Base-by-base conservation (phyloP, 2,329 filamentous ascomycete species). In the Botrytis paeoniae region DNA sequence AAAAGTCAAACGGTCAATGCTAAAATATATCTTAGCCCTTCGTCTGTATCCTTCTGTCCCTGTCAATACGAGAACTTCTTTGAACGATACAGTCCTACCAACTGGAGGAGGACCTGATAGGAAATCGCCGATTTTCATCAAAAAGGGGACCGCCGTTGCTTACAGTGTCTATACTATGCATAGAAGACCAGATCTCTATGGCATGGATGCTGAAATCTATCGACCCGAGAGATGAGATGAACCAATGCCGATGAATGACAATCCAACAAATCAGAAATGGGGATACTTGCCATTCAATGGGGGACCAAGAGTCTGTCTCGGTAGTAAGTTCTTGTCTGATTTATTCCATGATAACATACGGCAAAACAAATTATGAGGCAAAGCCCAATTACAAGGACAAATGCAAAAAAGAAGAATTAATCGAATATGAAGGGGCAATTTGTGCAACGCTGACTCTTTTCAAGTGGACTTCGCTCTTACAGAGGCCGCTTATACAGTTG, bases 31-130 rank as follows among this genome's bases (percentile, higher is more conserved):
- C 29, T 18, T 29, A 73, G 71, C 57, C 25, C 54, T 48, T 14
- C 54, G 71, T 14, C 51, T 73, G 10, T 73, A 73, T 54, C 51
- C 71, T n/a, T 25, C 45, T 22, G 65, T 88, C 25, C 86, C 86
- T 4, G 76, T 83, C 57, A 89, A 89, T 79, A 80, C 81, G 16
- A 85, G 87, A 69, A 75, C 80, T 39, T 85, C 86, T 3, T 79
- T 82, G 14, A 80, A 80, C 59, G 85, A 88, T 63, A 79, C 77
- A 10, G 74, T 75, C 6, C 73, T 81, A 14, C 80, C 80, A 3
- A 20, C 48, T 4, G 80, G 79, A 8, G 80, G 80, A 10, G 80
- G 79, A 8, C 73, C 73, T 4, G 76, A 78, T 63, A 75, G 78
- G 3, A 70, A 73, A 54, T 69, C 72, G 4, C 78, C 71, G 2